Conservation (phyloP, 1,284 basidiomycete species). For the Rhodotorula sp. region DNA sequence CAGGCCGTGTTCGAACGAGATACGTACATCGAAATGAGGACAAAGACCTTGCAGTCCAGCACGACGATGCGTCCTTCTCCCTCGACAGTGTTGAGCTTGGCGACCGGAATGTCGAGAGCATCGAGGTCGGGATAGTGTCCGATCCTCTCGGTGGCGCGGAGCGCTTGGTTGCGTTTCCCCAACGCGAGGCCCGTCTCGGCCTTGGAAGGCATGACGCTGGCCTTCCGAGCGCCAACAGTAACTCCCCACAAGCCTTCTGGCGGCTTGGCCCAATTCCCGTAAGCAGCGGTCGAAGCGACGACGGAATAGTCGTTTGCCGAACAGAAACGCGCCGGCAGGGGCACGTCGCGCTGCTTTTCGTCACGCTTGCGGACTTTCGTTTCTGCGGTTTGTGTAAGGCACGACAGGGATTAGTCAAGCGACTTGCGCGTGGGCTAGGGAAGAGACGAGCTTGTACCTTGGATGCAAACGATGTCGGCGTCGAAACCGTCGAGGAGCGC, state of each 20-base stretch:
- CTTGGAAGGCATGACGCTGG: neutral
- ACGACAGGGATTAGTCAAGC: neutral
- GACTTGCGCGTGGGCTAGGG: too few relatives aligned
- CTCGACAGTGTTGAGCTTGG: neutral
- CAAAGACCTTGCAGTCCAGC: neutral
- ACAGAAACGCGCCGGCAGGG: neutral
- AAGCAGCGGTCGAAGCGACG: neutral
- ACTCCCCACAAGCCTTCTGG: neutral
- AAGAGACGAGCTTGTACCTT: neutral
- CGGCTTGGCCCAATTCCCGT: too few relatives aligned
- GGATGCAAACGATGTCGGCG: neutral
- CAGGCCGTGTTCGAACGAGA: neutral
- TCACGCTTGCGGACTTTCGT: neutral
- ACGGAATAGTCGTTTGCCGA: neutral
- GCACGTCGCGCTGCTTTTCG: neutral
- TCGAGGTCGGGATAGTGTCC: neutral
- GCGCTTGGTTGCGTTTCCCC: neutral
- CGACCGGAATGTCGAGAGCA: neutral
- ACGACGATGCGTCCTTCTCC: neutral
- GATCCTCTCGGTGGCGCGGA: neutral
- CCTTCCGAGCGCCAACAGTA: neutral
- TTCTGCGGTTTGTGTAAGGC: neutral
- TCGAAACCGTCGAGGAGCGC: neutral
- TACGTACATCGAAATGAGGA: neutral
- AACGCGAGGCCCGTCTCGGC: neutral